A percentile compares a stretch with the other conserved stretches of the same genome.
phyloP scores from a whole-genome alignment of 768 basidiomycete species.

The Lentinula guzmanii region DNA sequence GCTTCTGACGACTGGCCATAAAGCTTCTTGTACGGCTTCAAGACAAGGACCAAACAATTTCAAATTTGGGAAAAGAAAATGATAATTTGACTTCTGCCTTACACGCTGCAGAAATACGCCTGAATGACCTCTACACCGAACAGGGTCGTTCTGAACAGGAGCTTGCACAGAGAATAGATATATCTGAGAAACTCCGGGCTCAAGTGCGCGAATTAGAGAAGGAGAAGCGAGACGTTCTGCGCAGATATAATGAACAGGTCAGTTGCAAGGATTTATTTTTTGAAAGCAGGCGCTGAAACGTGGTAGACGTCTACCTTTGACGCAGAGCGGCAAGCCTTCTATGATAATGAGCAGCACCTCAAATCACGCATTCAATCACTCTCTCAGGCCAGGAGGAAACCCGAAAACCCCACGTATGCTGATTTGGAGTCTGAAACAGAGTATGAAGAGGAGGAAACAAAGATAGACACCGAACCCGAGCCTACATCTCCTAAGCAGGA shows the following conservation, averaged over 20 bases:
- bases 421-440: conserved; percentile 37
- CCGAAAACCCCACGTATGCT: conserved; percentile 29
- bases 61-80: conserved; percentile 58
- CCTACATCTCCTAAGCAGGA: conserved; percentile 32
- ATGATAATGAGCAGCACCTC: conserved; percentile 90
- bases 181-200: conserved; percentile 72
- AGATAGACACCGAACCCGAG: conserved; percentile 6
- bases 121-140: conserved; percentile 77
- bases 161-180: conserved; percentile 74
- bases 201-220: conserved; percentile 85
- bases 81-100: conserved; percentile 58
- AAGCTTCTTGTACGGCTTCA: conserved; percentile 76
- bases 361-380: conserved; percentile 86
- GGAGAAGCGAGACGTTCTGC: conserved; percentile 77
- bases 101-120: conserved; percentile 60
- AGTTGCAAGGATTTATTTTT: conserved; percentile 8
- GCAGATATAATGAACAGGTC: conserved; percentile 88
- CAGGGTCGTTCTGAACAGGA: conserved; percentile 80
- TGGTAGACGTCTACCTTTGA: conserved; percentile 80
- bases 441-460: conserved; percentile 25
- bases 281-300: background rate
- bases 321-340: conserved; percentile 86
- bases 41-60: conserved; percentile 69
- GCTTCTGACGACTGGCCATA: conserved; percentile 7
- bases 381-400: conserved; percentile 56